Evolutionary conservation across 352 stramenopile species (phyloP), one percentile per base, ranked within the genome.

Genomic region (Blastocystis sp.): DNA sequence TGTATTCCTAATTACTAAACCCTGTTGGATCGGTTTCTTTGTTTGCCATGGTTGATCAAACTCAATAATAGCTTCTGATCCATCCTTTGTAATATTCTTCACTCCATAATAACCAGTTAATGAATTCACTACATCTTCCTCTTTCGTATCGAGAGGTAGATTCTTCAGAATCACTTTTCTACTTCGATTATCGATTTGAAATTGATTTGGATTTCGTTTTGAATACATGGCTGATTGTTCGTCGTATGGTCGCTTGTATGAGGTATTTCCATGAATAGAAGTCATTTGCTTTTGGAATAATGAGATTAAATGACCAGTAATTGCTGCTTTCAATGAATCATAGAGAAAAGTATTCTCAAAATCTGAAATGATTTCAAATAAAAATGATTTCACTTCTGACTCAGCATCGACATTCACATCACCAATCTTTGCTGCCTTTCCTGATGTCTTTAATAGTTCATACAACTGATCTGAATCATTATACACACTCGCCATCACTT

Each of bases 41-140:
- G 71, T 83, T 42, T 83, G 71, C 71, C 71, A 83, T 19, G 54
- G 51, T 42, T 83, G 24, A n/a, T 66, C 49, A 42, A 83, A 83
- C 49, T 57, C 46, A 35, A 83, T 83, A 21, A 19, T 24, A 2
- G 71, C 71, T 7, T 59, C 12, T n/a, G 7, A n/a, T 9, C 71
- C 71, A 19, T 67, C 52, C 49, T 65, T 42, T 24, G 46, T 21
- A 29, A 83, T 83, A 35, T 11, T 51, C 54, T 66, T 32, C 71
- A 83, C 71, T 65, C 71, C 71, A 42, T 49, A 83, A 43, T 54
- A 83, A 6, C 71, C 71, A n/a, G 29, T 65, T 24, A 83, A 16
- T 6, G 71, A 51, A 37, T 42, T 59, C 2, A 59, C 52, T 7
- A 83, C 71, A 42, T 83, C 71, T 11, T 24, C 27, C 54, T 83